Evolutionary conservation across 2,329 filamentous ascomycete genomes (phyloP), one percentile per base, ranked within the genome.

Genomic region (Akanthomyces lecanii): DNA sequence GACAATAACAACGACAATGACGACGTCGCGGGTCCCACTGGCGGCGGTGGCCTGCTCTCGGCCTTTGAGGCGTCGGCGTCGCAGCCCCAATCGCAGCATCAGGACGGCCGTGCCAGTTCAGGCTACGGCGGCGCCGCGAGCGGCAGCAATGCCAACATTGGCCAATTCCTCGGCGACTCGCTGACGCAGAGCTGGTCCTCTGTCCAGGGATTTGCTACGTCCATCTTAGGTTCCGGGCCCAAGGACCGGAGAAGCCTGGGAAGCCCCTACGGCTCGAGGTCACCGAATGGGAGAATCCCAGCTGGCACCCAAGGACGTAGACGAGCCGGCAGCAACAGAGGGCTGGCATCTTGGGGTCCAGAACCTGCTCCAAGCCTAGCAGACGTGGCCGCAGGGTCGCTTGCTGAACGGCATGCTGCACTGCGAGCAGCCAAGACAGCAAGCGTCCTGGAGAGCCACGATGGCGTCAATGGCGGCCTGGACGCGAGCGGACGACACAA

Each of bases 401-500:
- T 79, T 30, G 80, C 77, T 4, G 78, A 85, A 63, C 79, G 84
- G 62, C 81, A 87, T 42, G 78, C 82, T 11, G 79, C 80, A 33
- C 72, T 87, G 56, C 84, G 78, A 67, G 82, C 83, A 21, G 81
- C 81, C 63, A 83, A 80, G 69, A 86, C 78, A 48, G 84, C 82
- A 28, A 85, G 83, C 66, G 78, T 88, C 4, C 71, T 89, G 50
- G 84, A 89, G 70, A 86, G 83, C 61, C 80, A 86, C 61, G 82
- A 86, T 7, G 83, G 83, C 18, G 82, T 84, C 42, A 85, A 85
- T 64, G 83, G 82, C 3, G 82, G 81, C 1, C 71, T 87, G 48
- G 83, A 88, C 67, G 75, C 82, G 30, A 73, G 77, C 2, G 82
- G 84, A 30, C 80, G 77, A 65, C 83, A 81, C 71, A 91, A 91